Conservation (phyloP, 371 early-diverging fungal genomes). For the Saksenaea oblongispora region DNA sequence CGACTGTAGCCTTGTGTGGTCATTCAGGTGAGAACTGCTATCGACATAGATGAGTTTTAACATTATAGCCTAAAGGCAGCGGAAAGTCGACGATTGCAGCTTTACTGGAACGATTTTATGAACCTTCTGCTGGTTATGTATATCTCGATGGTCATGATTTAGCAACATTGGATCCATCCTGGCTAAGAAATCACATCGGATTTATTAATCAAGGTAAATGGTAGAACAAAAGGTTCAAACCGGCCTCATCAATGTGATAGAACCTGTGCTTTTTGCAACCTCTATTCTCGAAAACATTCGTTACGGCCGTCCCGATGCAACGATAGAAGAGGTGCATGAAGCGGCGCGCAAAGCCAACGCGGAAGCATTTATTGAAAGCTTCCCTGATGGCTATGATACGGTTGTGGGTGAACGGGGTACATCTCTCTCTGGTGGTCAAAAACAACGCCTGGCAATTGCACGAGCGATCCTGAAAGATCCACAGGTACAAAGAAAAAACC, state of each 20-base stretch:
- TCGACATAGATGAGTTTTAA: neutral
- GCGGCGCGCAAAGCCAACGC: constrained; percentile 78
- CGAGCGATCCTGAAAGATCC: constrained; percentile 74
- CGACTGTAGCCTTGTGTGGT: constrained; percentile 70
- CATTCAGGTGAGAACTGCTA: constrained; percentile 50
- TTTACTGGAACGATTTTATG: constrained; percentile 70
- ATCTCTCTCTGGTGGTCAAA: constrained; percentile 88
- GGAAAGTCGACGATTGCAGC: constrained; percentile 75
- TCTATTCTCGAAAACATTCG: constrained; percentile 78
- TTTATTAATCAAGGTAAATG: constrained; percentile 66
- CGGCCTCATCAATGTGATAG: constrained; percentile 11
- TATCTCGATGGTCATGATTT: constrained; percentile 61
- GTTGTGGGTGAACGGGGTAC: constrained; percentile 57
- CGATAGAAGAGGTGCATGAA: constrained; percentile 58
- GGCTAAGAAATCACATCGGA: constrained; percentile 67
- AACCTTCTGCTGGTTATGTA: constrained; percentile 57
- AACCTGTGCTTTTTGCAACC: constrained; percentile 75
- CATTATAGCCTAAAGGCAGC: constrained; percentile 20
- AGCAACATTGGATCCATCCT: constrained; percentile 53
- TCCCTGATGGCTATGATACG: constrained; percentile 77
- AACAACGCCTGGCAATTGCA: constrained; percentile 80
- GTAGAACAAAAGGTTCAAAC: neutral
- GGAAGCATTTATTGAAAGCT: constrained; percentile 60
- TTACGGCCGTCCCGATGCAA: constrained; percentile 57
- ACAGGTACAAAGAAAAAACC: constrained; percentile 24